Conservation (phyloP, 2,329 filamentous ascomycete genomes). For the Colletotrichum cordylinicola region DNA sequence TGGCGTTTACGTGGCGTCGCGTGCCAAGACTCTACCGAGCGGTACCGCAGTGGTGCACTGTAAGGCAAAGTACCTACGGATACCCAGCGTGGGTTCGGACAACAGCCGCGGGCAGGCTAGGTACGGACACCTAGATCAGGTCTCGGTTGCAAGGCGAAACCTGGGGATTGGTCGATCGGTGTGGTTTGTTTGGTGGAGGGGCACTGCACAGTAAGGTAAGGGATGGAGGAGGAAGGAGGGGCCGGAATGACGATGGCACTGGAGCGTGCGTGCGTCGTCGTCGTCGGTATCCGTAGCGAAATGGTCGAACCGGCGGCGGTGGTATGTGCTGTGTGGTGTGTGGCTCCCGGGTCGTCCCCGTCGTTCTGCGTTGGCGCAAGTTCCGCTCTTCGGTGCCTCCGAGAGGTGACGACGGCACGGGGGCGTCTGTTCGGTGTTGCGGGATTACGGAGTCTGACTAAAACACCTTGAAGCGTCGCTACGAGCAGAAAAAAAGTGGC, state of each 20-base stretch:
- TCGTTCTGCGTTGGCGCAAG: conserved; percentile 8
- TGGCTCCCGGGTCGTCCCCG: neutral
- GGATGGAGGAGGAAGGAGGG: neutral
- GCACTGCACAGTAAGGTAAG: neutral
- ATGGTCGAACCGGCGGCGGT: neutral
- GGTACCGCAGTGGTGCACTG: neutral
- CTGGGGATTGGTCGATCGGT: neutral
- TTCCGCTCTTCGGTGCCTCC: conserved; percentile 20
- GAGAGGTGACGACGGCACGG: neutral
- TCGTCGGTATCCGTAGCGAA: neutral
- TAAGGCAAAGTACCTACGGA: neutral
- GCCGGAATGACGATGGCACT: neutral
- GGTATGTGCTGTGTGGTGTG: neutral
- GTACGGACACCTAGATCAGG: neutral
- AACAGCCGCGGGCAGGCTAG: neutral
- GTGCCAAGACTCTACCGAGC: neutral
- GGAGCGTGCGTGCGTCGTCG: neutral
- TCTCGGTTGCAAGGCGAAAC: neutral
- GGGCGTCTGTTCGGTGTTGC: neutral
- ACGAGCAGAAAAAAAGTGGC: neutral
- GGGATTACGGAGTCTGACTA: neutral
- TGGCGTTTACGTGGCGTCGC: conserved; percentile 19
- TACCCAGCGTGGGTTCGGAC: neutral
- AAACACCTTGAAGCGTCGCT: neutral
- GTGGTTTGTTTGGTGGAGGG: neutral